These are phyloP conservation scores for Carallia pectinifolia DNA, from an alignment of 345 rosid genomes.

Conservation along the genomic window DNA sequence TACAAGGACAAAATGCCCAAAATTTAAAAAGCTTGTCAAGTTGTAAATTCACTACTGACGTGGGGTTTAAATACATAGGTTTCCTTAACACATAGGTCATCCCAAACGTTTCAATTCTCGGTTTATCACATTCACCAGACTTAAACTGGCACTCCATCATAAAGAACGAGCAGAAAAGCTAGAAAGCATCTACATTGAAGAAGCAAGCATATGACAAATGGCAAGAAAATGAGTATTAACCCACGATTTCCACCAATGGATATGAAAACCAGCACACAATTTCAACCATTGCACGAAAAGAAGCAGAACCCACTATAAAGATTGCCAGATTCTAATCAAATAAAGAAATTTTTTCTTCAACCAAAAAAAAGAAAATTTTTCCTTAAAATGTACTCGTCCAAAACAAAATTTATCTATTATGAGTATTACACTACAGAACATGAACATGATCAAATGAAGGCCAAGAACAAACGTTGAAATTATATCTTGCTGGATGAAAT, in stretches of 20 bases:
- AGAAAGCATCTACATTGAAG: background rate
- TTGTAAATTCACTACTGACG: too few relatives aligned
- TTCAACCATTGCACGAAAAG: background rate
- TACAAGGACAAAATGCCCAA: too few relatives aligned
- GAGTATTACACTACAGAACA: background rate
- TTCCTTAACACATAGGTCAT: too few relatives aligned
- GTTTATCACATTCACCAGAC: background rate
- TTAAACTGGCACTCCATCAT: background rate
- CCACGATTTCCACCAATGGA: background rate
- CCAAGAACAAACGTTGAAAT: conserved; percentile 3
- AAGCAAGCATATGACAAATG: background rate
- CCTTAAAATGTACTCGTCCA: conserved; percentile 5
- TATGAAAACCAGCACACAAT: background rate
- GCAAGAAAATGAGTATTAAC: background rate
- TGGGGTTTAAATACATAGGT: too few relatives aligned
- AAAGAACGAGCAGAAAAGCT: background rate
- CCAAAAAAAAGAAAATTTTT: background rate
- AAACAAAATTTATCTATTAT: background rate
- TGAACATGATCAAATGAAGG: background rate
- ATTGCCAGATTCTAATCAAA: background rate
- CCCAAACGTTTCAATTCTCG: background rate
- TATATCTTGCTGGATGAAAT: background rate
- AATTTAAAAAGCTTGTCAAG: too few relatives aligned
- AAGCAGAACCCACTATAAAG: background rate
- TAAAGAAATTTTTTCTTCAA: background rate